These are phyloP conservation scores for Agrocybe praecox DNA, from an alignment of 768 basidiomycete species.

Conservation along the genomic window DNA sequence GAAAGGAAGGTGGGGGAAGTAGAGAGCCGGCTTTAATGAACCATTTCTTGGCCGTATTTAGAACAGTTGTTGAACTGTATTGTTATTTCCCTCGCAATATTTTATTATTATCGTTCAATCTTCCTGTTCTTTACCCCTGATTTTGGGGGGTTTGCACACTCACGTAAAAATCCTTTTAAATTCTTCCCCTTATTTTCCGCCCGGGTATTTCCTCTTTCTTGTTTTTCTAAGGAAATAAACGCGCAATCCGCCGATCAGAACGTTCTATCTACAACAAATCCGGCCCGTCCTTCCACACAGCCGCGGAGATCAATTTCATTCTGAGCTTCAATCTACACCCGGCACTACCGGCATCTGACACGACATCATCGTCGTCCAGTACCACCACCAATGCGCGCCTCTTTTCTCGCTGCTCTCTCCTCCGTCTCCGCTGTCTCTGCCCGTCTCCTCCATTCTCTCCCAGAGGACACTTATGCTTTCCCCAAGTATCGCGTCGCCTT, in stretches of 20 bases:
- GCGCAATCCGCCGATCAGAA: slow-evolving; percentile 34
- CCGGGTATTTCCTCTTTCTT: slow-evolving; percentile 22
- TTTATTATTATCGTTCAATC: slow-evolving; percentile 59
- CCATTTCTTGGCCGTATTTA: slow-evolving; percentile 71
- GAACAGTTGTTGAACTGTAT: slow-evolving; percentile 63
- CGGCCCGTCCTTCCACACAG: slow-evolving; percentile 8
- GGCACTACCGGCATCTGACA: slow-evolving; percentile 24
- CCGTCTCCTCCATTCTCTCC: slow-evolving; percentile 66
- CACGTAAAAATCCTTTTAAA: slow-evolving; percentile 53
- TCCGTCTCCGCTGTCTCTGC: slow-evolving; percentile 31
- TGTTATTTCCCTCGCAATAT: slow-evolving; percentile 49
- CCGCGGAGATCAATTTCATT: slow-evolving; percentile 22
- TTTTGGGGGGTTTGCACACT: slow-evolving; percentile 50
- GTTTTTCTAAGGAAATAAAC: slow-evolving; percentile 27
- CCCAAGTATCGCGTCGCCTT: slow-evolving; percentile 83
- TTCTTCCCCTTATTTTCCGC: slow-evolving; percentile 25
- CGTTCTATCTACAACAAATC: slow-evolving; percentile 9
- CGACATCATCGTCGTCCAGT: slow-evolving; percentile 17
- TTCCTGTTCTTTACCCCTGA: slow-evolving; percentile 57
- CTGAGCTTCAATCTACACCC: slow-evolving; percentile 18
- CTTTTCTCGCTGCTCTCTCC: slow-evolving; percentile 26
- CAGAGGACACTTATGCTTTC: slow-evolving; percentile 80
- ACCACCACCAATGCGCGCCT: slow-evolving; percentile 20
- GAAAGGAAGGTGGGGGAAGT: slow-evolving; percentile 60
- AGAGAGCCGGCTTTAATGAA: slow-evolving; percentile 78